These are phyloP conservation scores for Aspergillus glaucus DNA, from an alignment of 2,329 filamentous ascomycete species.

Conservation along the genomic window DNA sequence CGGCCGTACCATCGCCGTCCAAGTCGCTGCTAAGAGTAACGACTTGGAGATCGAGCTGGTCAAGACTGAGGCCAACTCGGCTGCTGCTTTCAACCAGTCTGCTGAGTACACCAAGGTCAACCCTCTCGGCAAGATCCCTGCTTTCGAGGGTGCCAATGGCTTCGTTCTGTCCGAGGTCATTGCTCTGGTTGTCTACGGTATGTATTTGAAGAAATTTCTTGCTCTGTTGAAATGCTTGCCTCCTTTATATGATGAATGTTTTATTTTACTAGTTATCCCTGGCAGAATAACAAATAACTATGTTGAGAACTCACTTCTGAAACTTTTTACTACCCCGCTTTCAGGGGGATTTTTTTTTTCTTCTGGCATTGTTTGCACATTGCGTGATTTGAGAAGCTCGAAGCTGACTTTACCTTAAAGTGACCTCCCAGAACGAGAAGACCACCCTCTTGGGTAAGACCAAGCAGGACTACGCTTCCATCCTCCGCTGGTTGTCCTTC, in stretches of 20 bases:
- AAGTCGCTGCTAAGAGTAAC: constrained; percentile 96
- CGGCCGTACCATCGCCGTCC: constrained; percentile 80
- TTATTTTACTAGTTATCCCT: constrained; percentile 91
- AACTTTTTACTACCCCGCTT: constrained; percentile 56
- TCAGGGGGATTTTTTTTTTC: constrained; percentile 12
- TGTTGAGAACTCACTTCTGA: constrained; percentile 78
- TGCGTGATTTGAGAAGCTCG: constrained; percentile 6
- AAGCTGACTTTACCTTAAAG: constrained; percentile 44
- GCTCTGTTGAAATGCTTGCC: constrained; percentile 6
- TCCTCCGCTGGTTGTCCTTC: constrained; percentile 97
- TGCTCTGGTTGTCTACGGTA: constrained; percentile 97
- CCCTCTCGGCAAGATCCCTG: constrained; percentile 83
- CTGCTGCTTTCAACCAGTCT: constrained; percentile 58
- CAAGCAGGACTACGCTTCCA: constrained; percentile 99
- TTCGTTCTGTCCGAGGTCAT: constrained; percentile 84
- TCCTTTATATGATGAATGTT: constrained; percentile 63
- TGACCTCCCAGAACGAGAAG: constrained; percentile 99
- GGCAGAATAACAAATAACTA: constrained; percentile 79
- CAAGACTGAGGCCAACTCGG: constrained; percentile 46
- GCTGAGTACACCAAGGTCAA: constrained; percentile 79
- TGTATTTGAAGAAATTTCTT: constrained; percentile 40
- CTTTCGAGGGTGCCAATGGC: constrained; percentile 88
- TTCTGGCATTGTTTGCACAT: constrained; percentile 7
- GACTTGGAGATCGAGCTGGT: constrained; percentile 85
- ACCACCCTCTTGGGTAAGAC: constrained; percentile 98